A percentile compares a stretch with the other conserved stretches of the same genome.
phyloP scores from a whole-genome alignment of 805 yeast species.

The Candida patagonica region DNA sequence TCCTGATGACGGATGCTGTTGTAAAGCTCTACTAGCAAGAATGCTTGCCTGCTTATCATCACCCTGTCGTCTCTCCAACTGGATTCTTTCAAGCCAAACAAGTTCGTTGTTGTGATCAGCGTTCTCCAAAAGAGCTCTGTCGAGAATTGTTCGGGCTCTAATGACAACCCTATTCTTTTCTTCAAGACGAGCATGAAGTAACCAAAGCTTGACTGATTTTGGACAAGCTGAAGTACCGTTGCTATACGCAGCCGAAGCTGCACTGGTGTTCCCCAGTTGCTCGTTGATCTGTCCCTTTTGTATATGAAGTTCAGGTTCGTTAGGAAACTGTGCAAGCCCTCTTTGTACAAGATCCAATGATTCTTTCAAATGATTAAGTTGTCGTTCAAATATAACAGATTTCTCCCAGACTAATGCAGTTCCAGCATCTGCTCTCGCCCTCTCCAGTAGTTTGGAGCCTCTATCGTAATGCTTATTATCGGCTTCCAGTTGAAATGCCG shows the following conservation, averaged over 20 bases:
- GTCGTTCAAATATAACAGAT: slow-evolving; percentile 44
- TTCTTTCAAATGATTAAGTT: slow-evolving; percentile 23
- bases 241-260: slow-evolving; percentile 41
- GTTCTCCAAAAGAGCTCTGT: slow-evolving; percentile 48
- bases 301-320: slow-evolving; percentile 43
- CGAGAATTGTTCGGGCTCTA: slow-evolving; percentile 64
- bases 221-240: slow-evolving; percentile 45
- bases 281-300: slow-evolving; percentile 53
- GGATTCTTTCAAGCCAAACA: slow-evolving; percentile 51
- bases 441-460: slow-evolving; percentile 32
- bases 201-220: slow-evolving; percentile 43
- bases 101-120: slow-evolving; percentile 36
- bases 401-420: slow-evolving; percentile 54
- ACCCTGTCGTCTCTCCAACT: slow-evolving; percentile 44
- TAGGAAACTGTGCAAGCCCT: slow-evolving; percentile 43
- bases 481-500: slow-evolving; percentile 57
- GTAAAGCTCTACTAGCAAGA: slow-evolving; percentile 49
- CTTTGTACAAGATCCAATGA: slow-evolving; percentile 36
- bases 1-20: slow-evolving; percentile 49
- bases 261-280: slow-evolving; percentile 22
- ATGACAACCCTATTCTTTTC: slow-evolving; percentile 36
- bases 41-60: slow-evolving; percentile 45
- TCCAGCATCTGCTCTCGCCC: slow-evolving; percentile 33
- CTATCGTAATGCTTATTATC: slow-evolving; percentile 30
- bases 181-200: slow-evolving; percentile 40